Percentiles rank a stretch among this genome's conserved stretches.
Conservation (phyloP, 768 basidiomycete species). For the Kwoniella shandongensis region DNA sequence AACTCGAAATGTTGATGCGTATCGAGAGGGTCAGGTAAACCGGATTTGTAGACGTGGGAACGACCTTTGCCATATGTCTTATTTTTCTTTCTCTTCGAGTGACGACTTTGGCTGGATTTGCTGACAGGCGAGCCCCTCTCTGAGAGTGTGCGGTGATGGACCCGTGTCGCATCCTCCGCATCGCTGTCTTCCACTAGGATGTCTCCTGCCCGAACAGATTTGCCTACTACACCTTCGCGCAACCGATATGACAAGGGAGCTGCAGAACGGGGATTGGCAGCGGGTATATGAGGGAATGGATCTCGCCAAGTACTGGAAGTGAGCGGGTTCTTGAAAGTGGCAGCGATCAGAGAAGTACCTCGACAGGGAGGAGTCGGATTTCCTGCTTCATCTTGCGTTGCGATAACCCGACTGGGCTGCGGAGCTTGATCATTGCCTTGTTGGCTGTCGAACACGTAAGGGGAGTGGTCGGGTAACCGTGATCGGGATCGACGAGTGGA, state of each 20-base stretch:
- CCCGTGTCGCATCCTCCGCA: not conserved
- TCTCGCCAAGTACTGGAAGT: not conserved
- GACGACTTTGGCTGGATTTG: conserved; percentile 1
- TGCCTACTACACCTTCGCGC: too few species aligned
- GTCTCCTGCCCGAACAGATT: not conserved
- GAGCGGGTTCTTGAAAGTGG: not conserved
- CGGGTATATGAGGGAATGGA: not conserved
- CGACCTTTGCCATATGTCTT: conserved; percentile 14
- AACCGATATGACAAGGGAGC: too few species aligned
- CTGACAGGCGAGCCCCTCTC: not conserved
- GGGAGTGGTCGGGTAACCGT: not conserved
- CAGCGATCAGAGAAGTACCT: not conserved
- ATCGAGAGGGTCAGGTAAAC: conserved; percentile 4
- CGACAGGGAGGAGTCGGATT: not conserved
- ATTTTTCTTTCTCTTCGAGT: not conserved
- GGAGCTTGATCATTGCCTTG: not conserved
- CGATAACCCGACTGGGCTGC: not conserved
- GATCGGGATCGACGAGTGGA: not conserved
- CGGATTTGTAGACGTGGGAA: conserved; percentile 16
- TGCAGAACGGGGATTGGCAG: not conserved
- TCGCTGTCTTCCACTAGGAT: conserved; percentile 8
- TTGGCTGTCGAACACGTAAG: too few species aligned
- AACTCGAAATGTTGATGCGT: not conserved
- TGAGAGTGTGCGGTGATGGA: not conserved
- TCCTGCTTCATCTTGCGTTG: not conserved